phyloP scores from a whole-genome alignment of 2,329 filamentous ascomycete genomes.

The Acarospora socialis region DNA sequence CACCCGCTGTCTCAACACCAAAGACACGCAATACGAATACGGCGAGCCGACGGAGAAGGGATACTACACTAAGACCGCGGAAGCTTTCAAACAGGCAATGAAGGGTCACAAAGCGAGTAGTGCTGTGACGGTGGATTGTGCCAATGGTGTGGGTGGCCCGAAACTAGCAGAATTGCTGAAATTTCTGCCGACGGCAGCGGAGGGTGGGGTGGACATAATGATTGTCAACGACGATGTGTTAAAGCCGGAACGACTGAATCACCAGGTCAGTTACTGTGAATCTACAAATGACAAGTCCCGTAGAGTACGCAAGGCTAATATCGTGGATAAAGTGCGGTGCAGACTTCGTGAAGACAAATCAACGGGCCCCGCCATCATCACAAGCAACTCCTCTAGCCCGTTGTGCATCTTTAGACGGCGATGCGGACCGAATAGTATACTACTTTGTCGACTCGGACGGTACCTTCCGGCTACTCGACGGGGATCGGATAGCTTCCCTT shows the following conservation, averaged over 20 bases:
- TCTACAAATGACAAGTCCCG: neutral
- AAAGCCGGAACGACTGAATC: conserved; percentile 76
- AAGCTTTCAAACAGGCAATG: conserved; percentile 74
- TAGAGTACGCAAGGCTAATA: neutral
- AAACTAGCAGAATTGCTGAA: conserved; percentile 81
- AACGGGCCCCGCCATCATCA: conserved; percentile 72
- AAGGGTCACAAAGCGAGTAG: conserved; percentile 61
- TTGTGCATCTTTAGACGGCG: conserved; percentile 84
- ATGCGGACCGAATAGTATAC: conserved; percentile 90
- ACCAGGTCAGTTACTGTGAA: conserved; percentile 46
- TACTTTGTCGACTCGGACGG: conserved; percentile 76
- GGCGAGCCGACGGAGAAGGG: conserved; percentile 78
- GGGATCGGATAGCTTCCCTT: conserved; percentile 90
- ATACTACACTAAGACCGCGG: conserved; percentile 84
- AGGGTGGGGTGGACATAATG: conserved; percentile 63
- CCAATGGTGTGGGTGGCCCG: conserved; percentile 89
- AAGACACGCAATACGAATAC: conserved; percentile 74
- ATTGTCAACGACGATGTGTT: conserved; percentile 89
- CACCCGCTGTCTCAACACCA: conserved; percentile 84
- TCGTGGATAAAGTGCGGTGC: conserved; percentile 57
- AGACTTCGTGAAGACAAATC: conserved; percentile 94
- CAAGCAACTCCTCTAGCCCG: conserved; percentile 63
- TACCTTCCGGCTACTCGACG: conserved; percentile 83
- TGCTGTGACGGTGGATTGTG: conserved; percentile 75
- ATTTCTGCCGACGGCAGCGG: conserved; percentile 52